These are phyloP conservation scores for Stemphylium beticola DNA, from an alignment of 2,329 filamentous ascomycete genomes.

Conservation along the genomic window DNA sequence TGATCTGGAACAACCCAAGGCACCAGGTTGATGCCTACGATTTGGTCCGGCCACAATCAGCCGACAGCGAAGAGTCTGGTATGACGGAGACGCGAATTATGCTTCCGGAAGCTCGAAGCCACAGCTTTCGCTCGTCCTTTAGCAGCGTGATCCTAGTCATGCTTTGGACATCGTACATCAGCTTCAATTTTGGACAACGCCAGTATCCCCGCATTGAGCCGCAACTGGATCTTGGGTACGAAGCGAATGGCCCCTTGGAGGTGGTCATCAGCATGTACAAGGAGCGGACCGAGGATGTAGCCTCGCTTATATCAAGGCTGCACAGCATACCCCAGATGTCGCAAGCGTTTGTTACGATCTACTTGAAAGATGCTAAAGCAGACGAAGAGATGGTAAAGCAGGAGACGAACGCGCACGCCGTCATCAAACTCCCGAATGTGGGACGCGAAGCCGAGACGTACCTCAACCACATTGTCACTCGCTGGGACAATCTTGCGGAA, in stretches of 20 bases:
- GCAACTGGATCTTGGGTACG: conserved; percentile 28
- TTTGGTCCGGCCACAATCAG: neutral
- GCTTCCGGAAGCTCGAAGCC: neutral
- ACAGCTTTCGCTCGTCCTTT: conserved; percentile 5
- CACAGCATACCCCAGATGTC: conserved; percentile 27
- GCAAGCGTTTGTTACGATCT: conserved; percentile 35
- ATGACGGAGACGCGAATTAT: neutral
- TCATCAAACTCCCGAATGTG: conserved; percentile 45
- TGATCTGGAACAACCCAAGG: neutral
- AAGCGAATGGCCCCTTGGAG: conserved; percentile 29
- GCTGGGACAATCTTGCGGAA: conserved; percentile 52
- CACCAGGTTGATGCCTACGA: neutral
- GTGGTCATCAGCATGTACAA: conserved; percentile 50
- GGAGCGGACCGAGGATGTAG: conserved; percentile 37
- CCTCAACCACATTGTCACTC: conserved; percentile 53
- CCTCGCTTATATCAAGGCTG: conserved; percentile 29
- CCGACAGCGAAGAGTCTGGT: conserved; percentile 11
- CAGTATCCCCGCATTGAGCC: conserved; percentile 6
- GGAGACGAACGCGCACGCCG: conserved; percentile 31
- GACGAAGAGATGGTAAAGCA: conserved; percentile 25
- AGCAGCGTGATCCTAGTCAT: conserved; percentile 13
- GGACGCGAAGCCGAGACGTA: conserved; percentile 57
- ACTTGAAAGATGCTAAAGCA: conserved; percentile 41
- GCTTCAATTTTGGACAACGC: conserved; percentile 27
- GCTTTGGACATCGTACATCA: conserved; percentile 25